Conservation (phyloP, 768 basidiomycete genomes). For the Panus rudis region DNA sequence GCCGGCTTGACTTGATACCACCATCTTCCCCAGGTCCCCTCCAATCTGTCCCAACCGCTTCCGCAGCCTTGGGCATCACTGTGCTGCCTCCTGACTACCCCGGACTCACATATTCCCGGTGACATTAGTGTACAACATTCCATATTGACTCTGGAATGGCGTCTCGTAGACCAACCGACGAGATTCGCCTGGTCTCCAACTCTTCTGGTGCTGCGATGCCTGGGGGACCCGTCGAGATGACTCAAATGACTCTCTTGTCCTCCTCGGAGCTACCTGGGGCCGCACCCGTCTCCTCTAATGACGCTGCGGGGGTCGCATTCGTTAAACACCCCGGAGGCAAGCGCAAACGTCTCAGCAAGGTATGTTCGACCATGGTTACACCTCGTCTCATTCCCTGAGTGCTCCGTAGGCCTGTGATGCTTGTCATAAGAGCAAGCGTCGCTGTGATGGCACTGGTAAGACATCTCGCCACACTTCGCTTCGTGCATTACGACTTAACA, state of each 20-base stretch:
- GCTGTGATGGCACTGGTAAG: conserved; percentile 76
- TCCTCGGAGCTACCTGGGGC: conserved; percentile 5
- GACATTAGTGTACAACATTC: too few species aligned
- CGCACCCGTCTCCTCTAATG: conserved; percentile 18
- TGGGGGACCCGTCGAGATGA: conserved; percentile 9
- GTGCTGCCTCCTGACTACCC: too few species aligned
- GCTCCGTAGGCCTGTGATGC: conserved; percentile 66
- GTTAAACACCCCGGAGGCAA: conserved; percentile 49
- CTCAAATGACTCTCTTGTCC: conserved; percentile 11
- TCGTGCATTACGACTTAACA: background rate
- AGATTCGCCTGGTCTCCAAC: conserved; percentile 15
- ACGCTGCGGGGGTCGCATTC: conserved; percentile 33
- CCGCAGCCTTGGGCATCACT: too few species aligned
- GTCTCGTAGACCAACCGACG: conserved; percentile 3
- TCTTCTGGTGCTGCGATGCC: conserved; percentile 7
- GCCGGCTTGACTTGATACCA: too few species aligned
- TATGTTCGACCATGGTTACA: conserved; percentile 10
- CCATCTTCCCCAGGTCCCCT: too few species aligned
- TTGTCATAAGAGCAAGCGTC: conserved; percentile 79
- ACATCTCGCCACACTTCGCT: conserved; percentile 10
- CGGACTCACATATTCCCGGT: too few species aligned
- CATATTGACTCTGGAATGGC: background rate
- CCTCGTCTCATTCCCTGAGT: background rate
- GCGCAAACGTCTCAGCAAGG: conserved; percentile 48
- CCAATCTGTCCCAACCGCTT: too few species aligned